phyloP scores from a whole-genome alignment of 176 grass and related monocot genomes.

The Oryza brachyantha region DNA sequence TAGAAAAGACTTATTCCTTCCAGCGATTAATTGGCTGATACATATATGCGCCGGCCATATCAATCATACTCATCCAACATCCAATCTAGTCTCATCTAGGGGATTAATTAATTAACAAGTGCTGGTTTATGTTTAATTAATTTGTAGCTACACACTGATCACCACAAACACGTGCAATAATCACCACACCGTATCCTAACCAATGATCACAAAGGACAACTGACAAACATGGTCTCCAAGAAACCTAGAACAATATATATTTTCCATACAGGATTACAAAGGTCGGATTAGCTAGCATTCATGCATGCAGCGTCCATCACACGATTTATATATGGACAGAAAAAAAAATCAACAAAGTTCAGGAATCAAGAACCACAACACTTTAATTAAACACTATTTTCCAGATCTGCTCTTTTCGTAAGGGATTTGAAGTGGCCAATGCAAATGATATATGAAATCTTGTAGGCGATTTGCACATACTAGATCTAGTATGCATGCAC shows the following conservation, averaged over 20 bases:
- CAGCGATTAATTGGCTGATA: background rate
- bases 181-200: constrained; percentile 14
- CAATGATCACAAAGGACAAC: constrained; percentile 41
- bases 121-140: background rate
- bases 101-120: background rate
- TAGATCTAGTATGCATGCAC: background rate
- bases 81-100: background rate
- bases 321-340: background rate
- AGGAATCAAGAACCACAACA: background rate
- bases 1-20: background rate
- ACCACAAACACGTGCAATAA: constrained; percentile 39
- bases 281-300: constrained; percentile 34
- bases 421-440: background rate
- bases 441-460: background rate
- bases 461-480: background rate
- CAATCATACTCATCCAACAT: background rate
- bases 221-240: constrained; percentile 4
- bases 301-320: background rate
- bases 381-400: background rate
- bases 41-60: background rate
- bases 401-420: background rate
- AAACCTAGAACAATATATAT: constrained; percentile 45
- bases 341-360: background rate
- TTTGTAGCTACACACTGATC: background rate
- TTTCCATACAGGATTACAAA: constrained; percentile 11